phyloP scores from a whole-genome alignment of 2,329 filamentous ascomycete genomes.

The Monosporascus sp. region DNA sequence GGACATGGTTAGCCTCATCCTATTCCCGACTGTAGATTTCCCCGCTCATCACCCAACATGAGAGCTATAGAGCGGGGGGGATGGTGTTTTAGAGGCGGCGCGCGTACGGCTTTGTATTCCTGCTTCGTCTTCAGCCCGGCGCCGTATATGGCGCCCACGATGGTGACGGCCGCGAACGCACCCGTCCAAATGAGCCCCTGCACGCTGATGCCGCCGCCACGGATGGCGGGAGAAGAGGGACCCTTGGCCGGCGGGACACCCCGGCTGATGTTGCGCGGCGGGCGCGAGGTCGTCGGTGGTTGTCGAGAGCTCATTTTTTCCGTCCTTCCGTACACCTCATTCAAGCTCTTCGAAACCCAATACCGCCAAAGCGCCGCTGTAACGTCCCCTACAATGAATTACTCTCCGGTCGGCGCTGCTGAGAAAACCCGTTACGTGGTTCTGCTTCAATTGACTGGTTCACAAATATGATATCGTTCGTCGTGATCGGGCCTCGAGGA shows the following conservation, averaged over 20 bases:
- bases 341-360: too few relatives aligned
- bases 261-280: slow-evolving; percentile 1
- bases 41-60: not conserved
- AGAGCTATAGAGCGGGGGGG: not conserved
- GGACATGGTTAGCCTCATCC: not conserved
- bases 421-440: too few relatives aligned
- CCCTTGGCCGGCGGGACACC: slow-evolving; percentile 4
- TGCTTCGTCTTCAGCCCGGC: slow-evolving; percentile 44
- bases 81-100: not conserved
- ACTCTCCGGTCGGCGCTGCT: too few relatives aligned
- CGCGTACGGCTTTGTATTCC: slow-evolving; percentile 38
- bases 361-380: too few relatives aligned
- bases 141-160: slow-evolving; percentile 43
- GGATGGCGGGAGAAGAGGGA: not conserved
- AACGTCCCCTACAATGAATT: too few relatives aligned
- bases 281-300: not conserved
- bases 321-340: too few relatives aligned
- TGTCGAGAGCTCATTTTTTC: not conserved
- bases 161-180: slow-evolving; percentile 41
- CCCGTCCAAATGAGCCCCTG: slow-evolving; percentile 31
- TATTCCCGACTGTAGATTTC: not conserved
- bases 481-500: too few relatives aligned
- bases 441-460: too few relatives aligned
- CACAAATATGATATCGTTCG: too few relatives aligned
- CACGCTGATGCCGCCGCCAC: slow-evolving; percentile 1